phyloP scores from a whole-genome alignment of 345 rosid species.

The Isatis tinctoria region DNA sequence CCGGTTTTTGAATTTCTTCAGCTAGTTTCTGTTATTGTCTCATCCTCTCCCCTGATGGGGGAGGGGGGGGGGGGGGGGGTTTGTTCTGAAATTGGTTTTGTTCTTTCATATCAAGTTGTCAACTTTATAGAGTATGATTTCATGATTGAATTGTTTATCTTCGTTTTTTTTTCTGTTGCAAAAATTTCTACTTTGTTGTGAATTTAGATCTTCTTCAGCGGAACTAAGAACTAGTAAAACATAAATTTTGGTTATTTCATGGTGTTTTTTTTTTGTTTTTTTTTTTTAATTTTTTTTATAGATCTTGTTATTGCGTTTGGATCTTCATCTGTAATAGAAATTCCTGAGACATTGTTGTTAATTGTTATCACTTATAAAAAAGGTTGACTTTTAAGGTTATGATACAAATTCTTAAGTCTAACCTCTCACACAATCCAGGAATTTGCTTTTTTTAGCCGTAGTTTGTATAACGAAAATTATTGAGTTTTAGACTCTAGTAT shows the following conservation, averaged over 20 bases:
- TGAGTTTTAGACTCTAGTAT: not conserved
- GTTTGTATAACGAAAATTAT: not conserved
- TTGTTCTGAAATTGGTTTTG: not conserved
- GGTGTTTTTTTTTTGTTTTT: not conserved
- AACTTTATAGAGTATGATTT: not conserved
- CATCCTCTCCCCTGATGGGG: not conserved
- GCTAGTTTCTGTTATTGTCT: slow-evolving; percentile 4
- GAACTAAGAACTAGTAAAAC: not conserved
- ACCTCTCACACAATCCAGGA: not conserved
- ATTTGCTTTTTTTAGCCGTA: not conserved
- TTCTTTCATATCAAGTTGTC: not conserved
- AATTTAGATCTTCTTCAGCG: slow-evolving; percentile 9
- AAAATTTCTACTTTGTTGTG: slow-evolving; percentile 1
- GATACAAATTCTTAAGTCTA: not conserved
- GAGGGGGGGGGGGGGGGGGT: too few species aligned
- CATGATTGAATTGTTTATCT: not conserved
- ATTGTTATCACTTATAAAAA: not conserved
- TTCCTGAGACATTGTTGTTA: slow-evolving; percentile 1
- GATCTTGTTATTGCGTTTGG: slow-evolving; percentile 18
- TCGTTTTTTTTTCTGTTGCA: not conserved
- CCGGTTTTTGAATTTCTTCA: not conserved
- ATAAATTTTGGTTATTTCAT: slow-evolving; percentile 8
- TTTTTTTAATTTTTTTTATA: not conserved
- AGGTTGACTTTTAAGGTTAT: slow-evolving; percentile 18
- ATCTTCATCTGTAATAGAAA: slow-evolving; percentile 4